Evolutionary conservation across 2,329 filamentous ascomycete species (phyloP), one percentile per base, ranked within the genome.

Genomic region (Capronia coronata): DNA sequence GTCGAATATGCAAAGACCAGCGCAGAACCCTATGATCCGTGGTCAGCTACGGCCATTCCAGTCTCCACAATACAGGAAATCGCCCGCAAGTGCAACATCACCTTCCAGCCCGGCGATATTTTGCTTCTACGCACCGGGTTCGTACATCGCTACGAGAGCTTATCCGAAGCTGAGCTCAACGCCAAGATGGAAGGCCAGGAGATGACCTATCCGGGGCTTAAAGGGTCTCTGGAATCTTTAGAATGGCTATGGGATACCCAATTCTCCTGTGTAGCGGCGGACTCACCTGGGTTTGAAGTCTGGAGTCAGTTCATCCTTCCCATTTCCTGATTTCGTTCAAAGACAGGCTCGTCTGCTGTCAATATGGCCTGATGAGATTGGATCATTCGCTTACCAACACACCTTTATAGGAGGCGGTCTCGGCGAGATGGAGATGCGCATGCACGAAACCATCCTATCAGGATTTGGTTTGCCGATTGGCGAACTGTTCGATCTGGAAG

Each of bases 101-200:
- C 22, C 9, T 60, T 60, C 23, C 49, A 50, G 11, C 32, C 37
- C 14, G 58, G 58, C 2, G 58, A 60, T 35, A 43, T 59, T 32
- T 48, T 60, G 1, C 39, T 60, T n/a, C 49, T 60, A 18, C 55
- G 56, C 10, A 59, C 54, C 5, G 83, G 83, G 0, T 78, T 75
- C 56, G 78, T 80, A 9, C 74, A 82, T 55, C 67, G 74, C 2
- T 76, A 84, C 46, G 68, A 79, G 54, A 65, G 65, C 3, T 74
- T 72, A 5, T 65, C 59, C 1, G 51, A 62, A 0, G 62, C 59
- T 10, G 63, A 67, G 29, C 63, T 67, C n/a, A 55, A 51, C n/a
- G 58, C 52, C 19, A 64, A 62, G 2, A 65, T 63, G 6, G 51
- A 59, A 3, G 62, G 64, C 4, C 49, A 42, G n/a, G 46, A 59